phyloP scores from a whole-genome alignment of 2,329 filamentous ascomycete species.

The Colletotrichum lupini region DNA sequence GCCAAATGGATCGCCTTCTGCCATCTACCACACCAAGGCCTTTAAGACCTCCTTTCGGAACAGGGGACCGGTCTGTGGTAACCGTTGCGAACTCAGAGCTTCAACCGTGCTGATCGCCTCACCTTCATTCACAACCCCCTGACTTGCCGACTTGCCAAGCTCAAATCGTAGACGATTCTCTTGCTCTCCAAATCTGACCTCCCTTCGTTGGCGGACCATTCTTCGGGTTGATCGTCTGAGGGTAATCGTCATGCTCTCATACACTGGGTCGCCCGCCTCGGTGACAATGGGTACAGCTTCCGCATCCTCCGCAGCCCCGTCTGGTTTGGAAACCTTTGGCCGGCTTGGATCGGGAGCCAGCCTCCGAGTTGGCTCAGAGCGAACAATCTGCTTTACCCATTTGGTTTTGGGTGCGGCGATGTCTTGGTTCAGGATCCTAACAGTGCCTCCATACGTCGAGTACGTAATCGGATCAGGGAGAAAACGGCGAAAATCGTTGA shows the following conservation, averaged over 20 bases:
- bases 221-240: conserved; percentile 5
- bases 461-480: conserved; percentile 29
- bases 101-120: neutral
- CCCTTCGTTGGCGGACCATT: conserved; percentile 20
- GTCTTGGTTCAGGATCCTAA: conserved; percentile 17
- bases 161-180: conserved; percentile 3
- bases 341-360: conserved; percentile 7
- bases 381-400: conserved; percentile 1
- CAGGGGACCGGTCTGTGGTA: neutral
- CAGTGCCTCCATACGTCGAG: conserved; percentile 23
- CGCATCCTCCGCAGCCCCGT: neutral
- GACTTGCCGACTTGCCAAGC: neutral
- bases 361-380: neutral
- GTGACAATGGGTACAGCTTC: conserved; percentile 7
- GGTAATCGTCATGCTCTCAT: conserved; percentile 12
- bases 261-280: conserved; percentile 11
- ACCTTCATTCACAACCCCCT: neutral
- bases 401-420: neutral
- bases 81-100: neutral
- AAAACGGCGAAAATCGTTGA: conserved; percentile 33
- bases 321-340: neutral
- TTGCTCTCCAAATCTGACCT: conserved; percentile 3
- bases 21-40: conserved; percentile 8
- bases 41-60: neutral
- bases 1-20: neutral